These are phyloP conservation scores for Lichina pygmaea DNA, from an alignment of 495 filamentous ascomycete species.

Conservation along the genomic window DNA sequence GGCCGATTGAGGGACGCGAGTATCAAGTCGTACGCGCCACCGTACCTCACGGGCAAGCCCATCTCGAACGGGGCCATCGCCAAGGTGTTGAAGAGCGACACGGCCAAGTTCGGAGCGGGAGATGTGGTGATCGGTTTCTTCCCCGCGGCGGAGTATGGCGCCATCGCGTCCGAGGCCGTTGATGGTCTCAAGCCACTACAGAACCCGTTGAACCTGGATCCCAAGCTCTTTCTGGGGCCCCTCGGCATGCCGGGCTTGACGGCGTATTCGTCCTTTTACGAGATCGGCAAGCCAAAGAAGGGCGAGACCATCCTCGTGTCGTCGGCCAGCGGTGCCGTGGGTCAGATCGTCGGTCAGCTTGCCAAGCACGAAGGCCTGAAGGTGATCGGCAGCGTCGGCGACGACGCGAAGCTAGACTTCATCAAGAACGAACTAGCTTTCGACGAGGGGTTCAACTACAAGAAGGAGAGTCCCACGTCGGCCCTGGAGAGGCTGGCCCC, in stretches of 20 bases:
- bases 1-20: slow-evolving; percentile 28
- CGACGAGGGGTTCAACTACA: slow-evolving; percentile 30
- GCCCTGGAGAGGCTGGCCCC: slow-evolving; percentile 54
- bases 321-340: slow-evolving; percentile 61
- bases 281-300: slow-evolving; percentile 63
- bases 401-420: slow-evolving; percentile 24
- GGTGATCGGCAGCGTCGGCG: slow-evolving; percentile 46
- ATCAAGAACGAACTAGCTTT: slow-evolving; percentile 22
- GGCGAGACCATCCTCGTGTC: slow-evolving; percentile 77
- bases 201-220: slow-evolving; percentile 35
- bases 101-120: slow-evolving; percentile 29
- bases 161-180: slow-evolving; percentile 10
- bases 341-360: slow-evolving; percentile 59
- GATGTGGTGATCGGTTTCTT: slow-evolving; percentile 35
- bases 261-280: slow-evolving; percentile 53
- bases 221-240: slow-evolving; percentile 37
- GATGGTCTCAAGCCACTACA: slow-evolving; percentile 17
- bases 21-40: slow-evolving; percentile 33
- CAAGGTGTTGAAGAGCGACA: slow-evolving; percentile 39
- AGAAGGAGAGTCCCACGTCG: slow-evolving; percentile 38
- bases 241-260: slow-evolving; percentile 78
- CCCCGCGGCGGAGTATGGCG: slow-evolving; percentile 34
- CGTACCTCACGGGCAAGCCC: slow-evolving; percentile 27
- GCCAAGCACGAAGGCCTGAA: slow-evolving; percentile 68
- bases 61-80: slow-evolving; percentile 29